Evolutionary conservation across 2,329 filamentous ascomycete species (phyloP).

Genomic region (Venturia pyrina): DNA sequence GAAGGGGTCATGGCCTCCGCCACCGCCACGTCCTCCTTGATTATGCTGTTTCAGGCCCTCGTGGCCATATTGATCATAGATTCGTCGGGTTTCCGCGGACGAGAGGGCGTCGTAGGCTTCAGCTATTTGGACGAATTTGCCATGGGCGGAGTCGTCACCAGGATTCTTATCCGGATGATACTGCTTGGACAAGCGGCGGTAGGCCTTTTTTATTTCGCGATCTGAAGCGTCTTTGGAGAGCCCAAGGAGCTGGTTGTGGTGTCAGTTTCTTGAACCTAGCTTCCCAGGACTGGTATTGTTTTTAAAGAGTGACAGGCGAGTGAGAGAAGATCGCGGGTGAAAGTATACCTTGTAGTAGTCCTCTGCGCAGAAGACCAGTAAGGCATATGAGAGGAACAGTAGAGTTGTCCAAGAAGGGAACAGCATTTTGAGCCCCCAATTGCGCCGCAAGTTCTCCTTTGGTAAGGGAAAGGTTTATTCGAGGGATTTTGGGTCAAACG

Average conservation of each 20-base stretch:
- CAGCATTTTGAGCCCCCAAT: not conserved
- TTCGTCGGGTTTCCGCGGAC: slow-evolving; percentile 66
- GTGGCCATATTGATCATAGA: slow-evolving; percentile 92
- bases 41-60: slow-evolving; percentile 80
- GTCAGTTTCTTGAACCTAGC: slow-evolving; percentile 12
- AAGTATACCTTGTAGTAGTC: slow-evolving; percentile 67
- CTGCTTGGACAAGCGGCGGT: slow-evolving; percentile 85
- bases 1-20: slow-evolving; percentile 64
- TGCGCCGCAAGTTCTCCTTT: not conserved
- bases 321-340: not conserved
- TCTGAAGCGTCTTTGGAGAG: slow-evolving; percentile 71
- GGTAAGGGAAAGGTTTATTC: not conserved
- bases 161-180: slow-evolving; percentile 98
- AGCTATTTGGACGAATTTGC: slow-evolving; percentile 88
- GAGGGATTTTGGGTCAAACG: not conserved
- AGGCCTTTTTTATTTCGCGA: slow-evolving; percentile 85
- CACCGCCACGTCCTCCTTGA: slow-evolving; percentile 52
- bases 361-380: slow-evolving; percentile 40
- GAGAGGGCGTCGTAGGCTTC: slow-evolving; percentile 92
- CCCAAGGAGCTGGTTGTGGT: slow-evolving; percentile 57
- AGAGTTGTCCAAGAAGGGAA: slow-evolving; percentile 3
- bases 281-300: slow-evolving; percentile 6
- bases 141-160: slow-evolving; percentile 65
- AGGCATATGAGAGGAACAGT: slow-evolving; percentile 20
- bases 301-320: not conserved